Base-by-base conservation (phyloP, 352 stramenopile genomes). In the Poterioochromonas sp. region DNA sequence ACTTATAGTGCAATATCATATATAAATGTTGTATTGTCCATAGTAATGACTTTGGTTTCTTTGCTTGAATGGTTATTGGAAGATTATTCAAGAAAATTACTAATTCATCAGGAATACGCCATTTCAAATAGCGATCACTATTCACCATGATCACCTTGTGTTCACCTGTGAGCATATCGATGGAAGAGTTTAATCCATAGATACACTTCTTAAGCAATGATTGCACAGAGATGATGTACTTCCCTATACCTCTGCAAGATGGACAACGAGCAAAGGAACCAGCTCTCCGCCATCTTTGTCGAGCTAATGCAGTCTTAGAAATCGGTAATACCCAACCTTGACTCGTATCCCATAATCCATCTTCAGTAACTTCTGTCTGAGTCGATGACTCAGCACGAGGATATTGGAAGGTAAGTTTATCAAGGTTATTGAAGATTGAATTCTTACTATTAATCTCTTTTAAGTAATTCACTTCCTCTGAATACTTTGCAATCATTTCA, bases 271-370 rank as follows among this genome's bases (percentile, higher is more conserved):
- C 63, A 49, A 47, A 73, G 29, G 2, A 41, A 12, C 2, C 12
- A 5, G 20, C 22, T 29, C n/a, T 15, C 34, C 63, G 11, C 63
- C 63, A 73, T 32, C 29, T 8, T 5, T 44, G 47, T 51, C 63
- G 22, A n/a, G 63, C 63, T 29, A 73, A 73, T 12, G n/a, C 63
- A 49, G 34, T 43, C 29, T 1, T 32, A 5, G 29, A 47, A 32
- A 73, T 73, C 2, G 63, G 63, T 29, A 73, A 29, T 32, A 47
- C n/a, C 63, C 63, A 73, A 32, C 63, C 63, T n/a, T 73, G 8
- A 8, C 40, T 8, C 37, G 8, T 44, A 49, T 73, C 63, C 29
- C 29, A 73, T 12, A 47, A 26, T 3, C 63, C 63, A 40, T 35
- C 15, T 35, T 73, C 35, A 35, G 26, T 68, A 3, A 44, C 63